These are phyloP conservation scores for Blastobotrys mokoenaii DNA, from an alignment of 805 yeast genomes.

Conservation along the genomic window DNA sequence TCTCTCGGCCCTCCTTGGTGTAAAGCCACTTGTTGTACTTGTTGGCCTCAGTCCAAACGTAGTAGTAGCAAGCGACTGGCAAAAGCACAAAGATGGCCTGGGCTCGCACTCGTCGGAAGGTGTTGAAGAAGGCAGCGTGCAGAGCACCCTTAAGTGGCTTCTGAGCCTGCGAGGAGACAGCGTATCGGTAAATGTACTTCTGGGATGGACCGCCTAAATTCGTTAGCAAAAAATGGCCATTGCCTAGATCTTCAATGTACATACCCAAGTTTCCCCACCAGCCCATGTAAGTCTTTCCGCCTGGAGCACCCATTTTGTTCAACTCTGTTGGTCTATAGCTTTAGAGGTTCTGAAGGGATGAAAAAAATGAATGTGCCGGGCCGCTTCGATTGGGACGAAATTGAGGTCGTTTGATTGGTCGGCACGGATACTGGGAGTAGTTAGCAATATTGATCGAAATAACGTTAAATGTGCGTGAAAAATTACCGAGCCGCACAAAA, in stretches of 20 bases:
- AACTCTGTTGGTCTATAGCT: constrained; percentile 4
- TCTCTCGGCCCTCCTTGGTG: constrained; percentile 97
- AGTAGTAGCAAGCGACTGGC: constrained; percentile 78
- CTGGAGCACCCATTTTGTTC: constrained; percentile 54
- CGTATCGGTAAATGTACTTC: constrained; percentile 52
- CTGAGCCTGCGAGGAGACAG: constrained; percentile 91
- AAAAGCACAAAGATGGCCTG: constrained; percentile 70
- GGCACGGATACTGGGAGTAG: not conserved
- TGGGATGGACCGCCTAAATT: constrained; percentile 48
- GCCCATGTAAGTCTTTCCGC: constrained; percentile 77
- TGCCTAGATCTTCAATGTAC: no score
- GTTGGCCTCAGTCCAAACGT: constrained; percentile 78
- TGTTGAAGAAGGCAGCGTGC: constrained; percentile 83
- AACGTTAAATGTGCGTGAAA: no score
- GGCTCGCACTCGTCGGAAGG: constrained; percentile 84
- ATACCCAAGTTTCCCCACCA: constrained; percentile 93
- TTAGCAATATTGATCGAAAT: no score
- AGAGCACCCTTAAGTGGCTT: constrained; percentile 82
- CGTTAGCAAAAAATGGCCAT: no score
- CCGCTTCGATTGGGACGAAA: not conserved
- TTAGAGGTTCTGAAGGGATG: not conserved
- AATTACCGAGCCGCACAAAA: no score
- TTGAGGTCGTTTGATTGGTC: not conserved
- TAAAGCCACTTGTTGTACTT: constrained; percentile 86
- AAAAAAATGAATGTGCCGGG: not conserved